These are phyloP conservation scores for Pichia sp. DNA, from an alignment of 1,139 yeast species.

Conservation along the genomic window DNA sequence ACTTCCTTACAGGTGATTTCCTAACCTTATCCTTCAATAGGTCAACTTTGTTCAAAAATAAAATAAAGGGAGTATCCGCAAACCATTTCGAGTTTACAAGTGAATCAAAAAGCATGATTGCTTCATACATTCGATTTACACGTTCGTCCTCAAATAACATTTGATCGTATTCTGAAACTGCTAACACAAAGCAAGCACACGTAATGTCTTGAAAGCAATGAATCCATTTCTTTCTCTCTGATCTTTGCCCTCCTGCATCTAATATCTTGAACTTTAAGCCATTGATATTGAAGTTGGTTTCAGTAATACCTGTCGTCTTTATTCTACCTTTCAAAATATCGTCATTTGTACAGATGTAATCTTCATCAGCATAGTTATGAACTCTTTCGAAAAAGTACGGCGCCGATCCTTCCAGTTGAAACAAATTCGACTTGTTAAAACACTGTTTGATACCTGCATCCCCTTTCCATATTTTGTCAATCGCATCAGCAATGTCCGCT, in stretches of 20 bases:
- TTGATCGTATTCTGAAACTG: slow-evolving; percentile 90
- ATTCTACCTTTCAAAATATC: slow-evolving; percentile 88
- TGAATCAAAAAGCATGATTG: slow-evolving; percentile 76
- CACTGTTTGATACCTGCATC: slow-evolving; percentile 64
- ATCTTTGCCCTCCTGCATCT: slow-evolving; percentile 97
- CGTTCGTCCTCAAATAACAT: slow-evolving; percentile 82
- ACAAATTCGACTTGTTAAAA: slow-evolving; percentile 59
- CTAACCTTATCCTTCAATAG: slow-evolving; percentile 63
- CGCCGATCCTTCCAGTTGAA: slow-evolving; percentile 78
- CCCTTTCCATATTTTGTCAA: slow-evolving; percentile 54
- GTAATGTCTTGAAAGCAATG: slow-evolving; percentile 92
- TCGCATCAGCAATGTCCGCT: slow-evolving; percentile 60
- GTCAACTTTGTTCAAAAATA: slow-evolving; percentile 85
- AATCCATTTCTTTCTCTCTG: slow-evolving; percentile 93
- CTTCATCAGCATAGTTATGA: slow-evolving; percentile 51
- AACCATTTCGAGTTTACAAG: slow-evolving; percentile 86
- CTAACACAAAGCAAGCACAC: slow-evolving; percentile 83
- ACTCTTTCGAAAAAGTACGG: slow-evolving; percentile 70
- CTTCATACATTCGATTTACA: slow-evolving; percentile 88
- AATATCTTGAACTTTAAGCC: slow-evolving; percentile 64
- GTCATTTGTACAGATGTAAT: slow-evolving; percentile 65
- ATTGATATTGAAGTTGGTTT: slow-evolving; percentile 68
- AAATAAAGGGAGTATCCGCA: slow-evolving; percentile 73
- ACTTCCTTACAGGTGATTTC: slow-evolving; percentile 54
- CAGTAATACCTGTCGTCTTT: slow-evolving; percentile 93